phyloP scores from a whole-genome alignment of 176 grass and related monocot genomes.

The Phoenix roebelenii region DNA sequence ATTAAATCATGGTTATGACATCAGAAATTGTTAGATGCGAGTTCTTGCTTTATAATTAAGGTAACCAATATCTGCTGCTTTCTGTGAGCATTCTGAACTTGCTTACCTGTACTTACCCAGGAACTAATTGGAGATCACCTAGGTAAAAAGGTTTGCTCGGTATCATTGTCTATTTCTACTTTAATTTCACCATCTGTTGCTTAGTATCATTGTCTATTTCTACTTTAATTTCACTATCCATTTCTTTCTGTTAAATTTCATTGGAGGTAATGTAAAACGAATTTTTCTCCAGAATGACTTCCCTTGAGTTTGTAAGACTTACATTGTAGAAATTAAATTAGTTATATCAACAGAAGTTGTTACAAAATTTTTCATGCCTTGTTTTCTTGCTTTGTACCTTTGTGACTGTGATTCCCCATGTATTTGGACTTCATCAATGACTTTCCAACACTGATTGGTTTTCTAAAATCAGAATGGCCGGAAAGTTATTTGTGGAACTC shows the following conservation, averaged over 20 bases:
- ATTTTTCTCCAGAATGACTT: background rate
- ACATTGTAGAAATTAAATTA: no score
- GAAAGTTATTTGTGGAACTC: constrained; percentile 88
- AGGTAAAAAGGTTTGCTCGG: no score
- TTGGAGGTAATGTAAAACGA: background rate
- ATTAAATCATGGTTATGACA: no score
- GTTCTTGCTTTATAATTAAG: no score
- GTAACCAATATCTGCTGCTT: no score
- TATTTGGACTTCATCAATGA: background rate
- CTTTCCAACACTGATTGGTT: background rate
- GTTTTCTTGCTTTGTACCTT: no score
- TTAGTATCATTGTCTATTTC: background rate
- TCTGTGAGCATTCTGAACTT: background rate
- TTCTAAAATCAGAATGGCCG: constrained; percentile 25
- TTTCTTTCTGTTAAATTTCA: background rate
- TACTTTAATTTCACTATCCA: background rate
- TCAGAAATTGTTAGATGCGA: no score
- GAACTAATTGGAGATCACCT: no score
- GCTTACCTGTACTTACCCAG: no score
- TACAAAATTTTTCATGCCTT: no score
- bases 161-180: background rate
- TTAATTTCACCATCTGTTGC: background rate
- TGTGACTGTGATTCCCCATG: no score
- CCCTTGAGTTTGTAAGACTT: background rate
- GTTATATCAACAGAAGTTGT: no score